Percentiles rank a stretch among this genome's conserved stretches.
phyloP scores from a whole-genome alignment of 257 asterid genomes.

The Lavandula angustifolia region DNA sequence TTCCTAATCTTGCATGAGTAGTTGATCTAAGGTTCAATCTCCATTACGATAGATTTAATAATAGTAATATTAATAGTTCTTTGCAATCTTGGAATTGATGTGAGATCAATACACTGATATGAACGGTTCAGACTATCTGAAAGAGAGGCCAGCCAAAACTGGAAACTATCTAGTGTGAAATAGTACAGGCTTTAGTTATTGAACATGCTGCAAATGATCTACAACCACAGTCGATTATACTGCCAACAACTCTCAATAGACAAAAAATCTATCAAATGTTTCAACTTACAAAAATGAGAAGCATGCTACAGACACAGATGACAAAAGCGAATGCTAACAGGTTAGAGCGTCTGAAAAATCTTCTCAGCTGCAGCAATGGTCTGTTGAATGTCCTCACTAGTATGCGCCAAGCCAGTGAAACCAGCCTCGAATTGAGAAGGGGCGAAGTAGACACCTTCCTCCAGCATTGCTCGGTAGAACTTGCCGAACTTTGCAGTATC shows the following conservation, averaged over 20 bases:
- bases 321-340: neutral
- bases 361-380: constrained; percentile 86
- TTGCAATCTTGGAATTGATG: no score
- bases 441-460: constrained; percentile 93
- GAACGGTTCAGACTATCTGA: neutral
- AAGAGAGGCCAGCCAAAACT: neutral
- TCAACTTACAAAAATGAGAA: constrained; percentile 32
- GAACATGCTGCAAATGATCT: constrained; percentile 24
- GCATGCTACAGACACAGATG: constrained; percentile 23
- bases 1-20: no score
- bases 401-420: constrained; percentile 86
- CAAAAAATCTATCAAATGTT: constrained; percentile 32
- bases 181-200: neutral
- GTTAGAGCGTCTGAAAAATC: constrained; percentile 61
- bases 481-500: constrained; percentile 77
- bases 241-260: constrained; percentile 23
- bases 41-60: no score
- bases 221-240: constrained; percentile 26
- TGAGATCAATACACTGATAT: no score
- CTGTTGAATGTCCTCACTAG: constrained; percentile 69
- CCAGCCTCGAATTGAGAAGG: constrained; percentile 99
- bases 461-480: constrained; percentile 83
- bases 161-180: neutral
- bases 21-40: no score
- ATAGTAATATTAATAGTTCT: no score